Evolutionary conservation across 2,329 filamentous ascomycete species (phyloP).

Genomic region (Clarireedia sp.): DNA sequence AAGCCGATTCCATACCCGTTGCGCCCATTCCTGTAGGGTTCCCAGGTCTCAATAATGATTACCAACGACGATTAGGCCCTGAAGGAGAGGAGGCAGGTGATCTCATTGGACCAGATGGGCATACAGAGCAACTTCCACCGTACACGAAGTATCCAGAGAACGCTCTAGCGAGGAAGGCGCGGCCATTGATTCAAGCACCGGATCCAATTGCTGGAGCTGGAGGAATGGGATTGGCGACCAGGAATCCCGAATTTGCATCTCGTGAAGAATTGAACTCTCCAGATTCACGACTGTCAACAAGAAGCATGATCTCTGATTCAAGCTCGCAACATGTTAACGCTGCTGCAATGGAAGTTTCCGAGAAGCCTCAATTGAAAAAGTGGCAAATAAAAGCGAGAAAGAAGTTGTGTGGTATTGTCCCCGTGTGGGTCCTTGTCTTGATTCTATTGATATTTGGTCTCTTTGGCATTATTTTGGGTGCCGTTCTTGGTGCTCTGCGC

Average conservation of each 20-base stretch:
- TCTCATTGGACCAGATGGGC: slow-evolving; percentile 78
- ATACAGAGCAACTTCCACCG: slow-evolving; percentile 84
- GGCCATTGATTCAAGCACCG: slow-evolving; percentile 22
- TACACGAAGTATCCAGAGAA: slow-evolving; percentile 87
- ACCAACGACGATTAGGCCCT: slow-evolving; percentile 65
- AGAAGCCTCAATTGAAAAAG: slow-evolving; percentile 41
- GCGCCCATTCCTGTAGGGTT: slow-evolving; percentile 64
- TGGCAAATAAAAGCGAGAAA: slow-evolving; percentile 48
- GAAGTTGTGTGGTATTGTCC: slow-evolving; percentile 51
- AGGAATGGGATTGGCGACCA: slow-evolving; percentile 51
- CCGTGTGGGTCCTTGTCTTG: slow-evolving; percentile 53
- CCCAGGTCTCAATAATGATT: slow-evolving; percentile 53
- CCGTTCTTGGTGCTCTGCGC: slow-evolving; percentile 25
- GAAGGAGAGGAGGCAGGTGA: slow-evolving; percentile 83
- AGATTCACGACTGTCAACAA: slow-evolving; percentile 43
- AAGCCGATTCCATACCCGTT: slow-evolving; percentile 29
- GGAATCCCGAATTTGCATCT: slow-evolving; percentile 55
- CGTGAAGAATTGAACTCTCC: slow-evolving; percentile 45
- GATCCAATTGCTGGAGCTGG: slow-evolving; percentile 40
- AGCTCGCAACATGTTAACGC: slow-evolving; percentile 49
- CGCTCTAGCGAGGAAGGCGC: slow-evolving; percentile 47
- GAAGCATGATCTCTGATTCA: slow-evolving; percentile 43
- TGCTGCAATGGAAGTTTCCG: slow-evolving; percentile 36
- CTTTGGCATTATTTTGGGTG: slow-evolving; percentile 49
- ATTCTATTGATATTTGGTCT: slow-evolving; percentile 46